Base-by-base conservation (phyloP, 1,139 yeast genomes). In the Hansenula sp. region DNA sequence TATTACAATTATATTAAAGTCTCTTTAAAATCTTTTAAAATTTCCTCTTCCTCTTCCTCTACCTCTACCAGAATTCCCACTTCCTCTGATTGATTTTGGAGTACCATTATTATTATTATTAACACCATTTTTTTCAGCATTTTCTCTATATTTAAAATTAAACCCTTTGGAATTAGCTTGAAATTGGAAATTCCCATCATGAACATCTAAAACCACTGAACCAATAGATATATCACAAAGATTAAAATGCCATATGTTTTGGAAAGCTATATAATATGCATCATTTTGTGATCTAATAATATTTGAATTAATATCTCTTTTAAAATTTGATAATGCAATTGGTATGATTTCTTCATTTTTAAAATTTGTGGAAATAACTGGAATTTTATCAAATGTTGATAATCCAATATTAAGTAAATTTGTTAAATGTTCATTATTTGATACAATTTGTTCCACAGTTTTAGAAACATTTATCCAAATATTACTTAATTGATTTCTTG, bases 181-280 rank as follows among this genome's bases (percentile, higher is more conserved):
- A 56, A 70, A 64, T 17, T 65, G 60, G 31, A 76, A 57, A 29
- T 60, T 56, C 4, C 77, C 75, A 36, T 70, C 64, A n/a, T 55
- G 56, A 18, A 69, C 56, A 29, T 61, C 60, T 32, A 77, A 51
- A 16, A 69, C 52, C 29, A 73, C 54, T 14, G 64, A 51, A 3
- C 82, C 82, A 37, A 65, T 63, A 18, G 65, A 60, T n/a, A 67
- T 64, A 56, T 83, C 92, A 53, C 89, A 78, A 38, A 84, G 62
- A 53, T 83, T 83, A 56, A 81, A 82, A 57, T 84, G 88, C 94
- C 94, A 84, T 47, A 81, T 69, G 55, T 82, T 80, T 51, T 81
- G 80, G 58, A 79, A 82, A 2, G 87, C 79, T 16, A 76, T 67
- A 53, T 76, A 75, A 51, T 79, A 75, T 39, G 74, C 64, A 50